Conservation (phyloP, 2,329 filamentous ascomycete species). For the Paecilomyces niveus region DNA sequence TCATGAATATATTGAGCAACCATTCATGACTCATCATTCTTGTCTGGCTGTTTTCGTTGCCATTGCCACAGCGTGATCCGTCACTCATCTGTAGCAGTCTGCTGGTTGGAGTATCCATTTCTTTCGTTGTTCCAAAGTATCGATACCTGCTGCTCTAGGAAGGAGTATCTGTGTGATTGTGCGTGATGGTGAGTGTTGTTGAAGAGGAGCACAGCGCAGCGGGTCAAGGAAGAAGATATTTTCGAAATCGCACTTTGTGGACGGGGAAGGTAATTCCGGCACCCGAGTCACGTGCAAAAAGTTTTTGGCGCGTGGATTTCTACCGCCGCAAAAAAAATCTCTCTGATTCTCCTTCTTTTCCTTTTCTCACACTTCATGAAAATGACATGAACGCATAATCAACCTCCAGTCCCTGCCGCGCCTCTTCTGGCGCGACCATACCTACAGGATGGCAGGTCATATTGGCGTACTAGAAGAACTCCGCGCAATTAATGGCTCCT, state of each 20-base stretch:
- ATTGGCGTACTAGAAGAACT: conserved; percentile 41
- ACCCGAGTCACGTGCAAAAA: background rate
- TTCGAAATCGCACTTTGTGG: background rate
- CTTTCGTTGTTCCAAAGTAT: background rate
- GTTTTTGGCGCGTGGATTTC: background rate
- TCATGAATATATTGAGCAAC: background rate
- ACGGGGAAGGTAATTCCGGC: background rate
- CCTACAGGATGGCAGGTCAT: conserved; percentile 41
- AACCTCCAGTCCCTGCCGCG: conserved; percentile 35
- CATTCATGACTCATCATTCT: background rate
- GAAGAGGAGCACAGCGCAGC: background rate
- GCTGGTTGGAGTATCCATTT: background rate
- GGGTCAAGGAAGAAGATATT: background rate
- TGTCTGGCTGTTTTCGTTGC: background rate
- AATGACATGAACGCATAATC: conserved; percentile 41
- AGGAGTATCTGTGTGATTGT: background rate
- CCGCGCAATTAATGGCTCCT: conserved; percentile 23
- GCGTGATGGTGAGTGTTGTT: background rate
- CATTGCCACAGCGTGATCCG: background rate
- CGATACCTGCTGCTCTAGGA: background rate
- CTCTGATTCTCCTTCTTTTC: conserved; percentile 13
- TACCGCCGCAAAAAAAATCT: background rate
- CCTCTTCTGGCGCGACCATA: conserved; percentile 3
- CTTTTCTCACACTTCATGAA: conserved; percentile 32
- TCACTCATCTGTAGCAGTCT: background rate